phyloP scores from a whole-genome alignment of 805 yeast species.

The Clavispora fructus region DNA sequence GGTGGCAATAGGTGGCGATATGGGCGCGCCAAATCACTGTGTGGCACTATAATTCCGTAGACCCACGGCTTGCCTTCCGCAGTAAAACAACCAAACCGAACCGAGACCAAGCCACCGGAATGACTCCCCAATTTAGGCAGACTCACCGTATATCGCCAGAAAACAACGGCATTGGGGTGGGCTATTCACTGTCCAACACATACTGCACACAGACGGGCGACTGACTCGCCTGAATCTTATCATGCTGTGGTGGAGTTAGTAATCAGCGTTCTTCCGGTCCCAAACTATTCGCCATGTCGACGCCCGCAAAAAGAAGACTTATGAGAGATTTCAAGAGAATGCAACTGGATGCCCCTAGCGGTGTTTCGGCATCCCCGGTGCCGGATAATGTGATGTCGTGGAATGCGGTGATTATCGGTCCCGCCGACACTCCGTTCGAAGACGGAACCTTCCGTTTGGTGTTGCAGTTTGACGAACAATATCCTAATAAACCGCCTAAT shows the following conservation, averaged over 20 bases:
- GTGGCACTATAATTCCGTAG: too few relatives aligned
- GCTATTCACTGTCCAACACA: too few relatives aligned
- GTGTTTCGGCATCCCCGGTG: slow-evolving; percentile 94
- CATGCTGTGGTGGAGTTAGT: background rate
- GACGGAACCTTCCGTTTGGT: slow-evolving; percentile 91
- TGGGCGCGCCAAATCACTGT: too few relatives aligned
- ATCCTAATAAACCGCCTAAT: slow-evolving; percentile 94
- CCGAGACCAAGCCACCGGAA: too few relatives aligned
- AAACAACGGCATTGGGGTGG: too few relatives aligned
- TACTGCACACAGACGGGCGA: background rate
- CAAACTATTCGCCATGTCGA: slow-evolving; percentile 57
- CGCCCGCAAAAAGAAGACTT: slow-evolving; percentile 97
- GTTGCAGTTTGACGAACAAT: slow-evolving; percentile 90
- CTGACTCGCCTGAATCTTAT: background rate
- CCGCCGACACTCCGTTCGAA: slow-evolving; percentile 95
- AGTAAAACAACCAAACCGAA: too few relatives aligned
- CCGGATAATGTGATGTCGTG: slow-evolving; percentile 97
- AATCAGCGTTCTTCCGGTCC: background rate
- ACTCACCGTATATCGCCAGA: too few relatives aligned
- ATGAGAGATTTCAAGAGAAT: slow-evolving; percentile 97
- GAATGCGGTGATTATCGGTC: slow-evolving; percentile 98
- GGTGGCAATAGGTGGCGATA: too few relatives aligned
- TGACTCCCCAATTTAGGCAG: too few relatives aligned
- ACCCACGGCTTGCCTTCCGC: too few relatives aligned
- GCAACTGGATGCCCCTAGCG: slow-evolving; percentile 98